Conservation (phyloP, 805 yeast species). For the Brettanomyces bruxellensis region DNA sequence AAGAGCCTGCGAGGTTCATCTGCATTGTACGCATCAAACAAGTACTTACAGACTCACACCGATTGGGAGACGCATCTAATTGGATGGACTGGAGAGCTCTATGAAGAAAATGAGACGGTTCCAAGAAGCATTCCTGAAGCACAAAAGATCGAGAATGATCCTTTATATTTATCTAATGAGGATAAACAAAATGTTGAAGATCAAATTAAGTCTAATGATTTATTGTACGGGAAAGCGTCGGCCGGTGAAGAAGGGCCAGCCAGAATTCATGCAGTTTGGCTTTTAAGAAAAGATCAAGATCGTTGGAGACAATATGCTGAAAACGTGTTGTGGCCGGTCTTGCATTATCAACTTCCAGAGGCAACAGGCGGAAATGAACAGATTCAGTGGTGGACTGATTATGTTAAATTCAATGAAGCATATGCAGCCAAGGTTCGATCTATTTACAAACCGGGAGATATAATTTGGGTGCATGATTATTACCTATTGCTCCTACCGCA, state of each 20-base stretch:
- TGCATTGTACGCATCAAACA: slow-evolving; percentile 71
- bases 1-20: slow-evolving; percentile 71
- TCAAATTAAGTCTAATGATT: slow-evolving; percentile 29
- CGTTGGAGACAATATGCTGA: slow-evolving; percentile 91
- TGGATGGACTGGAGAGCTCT: slow-evolving; percentile 94
- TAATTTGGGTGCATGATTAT: slow-evolving; percentile 90
- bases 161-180: slow-evolving; percentile 45
- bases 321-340: slow-evolving; percentile 84
- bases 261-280: slow-evolving; percentile 80
- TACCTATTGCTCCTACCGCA: slow-evolving; percentile 77
- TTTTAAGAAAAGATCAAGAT: slow-evolving; percentile 65
- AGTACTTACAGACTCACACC: slow-evolving; percentile 51
- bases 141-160: slow-evolving; percentile 40
- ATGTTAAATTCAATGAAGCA: slow-evolving; percentile 83
- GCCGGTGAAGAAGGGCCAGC: slow-evolving; percentile 33
- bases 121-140: slow-evolving; percentile 19
- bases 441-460: slow-evolving; percentile 79
- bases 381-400: slow-evolving; percentile 73
- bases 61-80: slow-evolving; percentile 83
- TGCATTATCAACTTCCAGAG: slow-evolving; percentile 84
- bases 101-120: slow-evolving; percentile 16
- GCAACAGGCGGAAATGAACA: slow-evolving; percentile 63
- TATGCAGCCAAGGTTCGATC: slow-evolving; percentile 70
- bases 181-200: slow-evolving; percentile 46
- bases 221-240: background rate